phyloP scores from a whole-genome alignment of 805 yeast genomes.

The Pichia membranifaciens region DNA sequence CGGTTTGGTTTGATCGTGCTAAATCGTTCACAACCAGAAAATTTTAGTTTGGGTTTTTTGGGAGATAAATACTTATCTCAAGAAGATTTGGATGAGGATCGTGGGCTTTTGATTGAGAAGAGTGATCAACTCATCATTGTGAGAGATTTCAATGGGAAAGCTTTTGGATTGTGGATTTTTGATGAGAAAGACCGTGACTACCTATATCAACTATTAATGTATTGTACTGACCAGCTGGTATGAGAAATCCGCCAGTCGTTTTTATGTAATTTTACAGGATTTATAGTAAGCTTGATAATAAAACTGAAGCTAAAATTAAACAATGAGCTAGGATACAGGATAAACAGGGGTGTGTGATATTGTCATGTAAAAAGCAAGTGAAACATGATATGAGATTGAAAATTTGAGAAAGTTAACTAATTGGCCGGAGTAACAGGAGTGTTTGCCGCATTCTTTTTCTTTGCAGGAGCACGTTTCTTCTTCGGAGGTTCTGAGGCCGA shows the following conservation, averaged over 20 bases:
- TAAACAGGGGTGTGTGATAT: too few relatives aligned
- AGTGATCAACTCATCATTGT: conserved; percentile 67
- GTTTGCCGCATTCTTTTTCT: conserved; percentile 12
- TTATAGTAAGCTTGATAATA: too few relatives aligned
- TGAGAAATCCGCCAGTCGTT: too few relatives aligned
- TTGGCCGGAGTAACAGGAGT: conserved; percentile 1
- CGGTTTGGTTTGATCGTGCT: conserved; percentile 65
- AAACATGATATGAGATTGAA: too few relatives aligned
- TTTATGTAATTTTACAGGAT: too few relatives aligned
- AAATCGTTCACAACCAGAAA: conserved; percentile 62
- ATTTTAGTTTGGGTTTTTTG: conserved; percentile 64
- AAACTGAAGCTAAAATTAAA: too few relatives aligned
- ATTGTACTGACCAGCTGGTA: conserved; percentile 23
- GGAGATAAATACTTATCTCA: conserved; percentile 41
- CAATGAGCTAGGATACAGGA: too few relatives aligned
- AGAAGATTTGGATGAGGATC: conserved; percentile 19
- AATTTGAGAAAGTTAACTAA: neutral
- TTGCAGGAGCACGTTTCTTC: conserved; percentile 26
- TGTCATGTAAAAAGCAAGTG: too few relatives aligned
- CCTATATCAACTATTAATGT: conserved; percentile 38
- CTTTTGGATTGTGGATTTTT: conserved; percentile 75
- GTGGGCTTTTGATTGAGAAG: conserved; percentile 58
- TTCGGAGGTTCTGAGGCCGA: conserved; percentile 20
- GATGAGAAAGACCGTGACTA: conserved; percentile 60
- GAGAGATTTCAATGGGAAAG: conserved; percentile 60